phyloP scores from a whole-genome alignment of 2,329 filamentous ascomycete species.

The Penicillium sp. region DNA sequence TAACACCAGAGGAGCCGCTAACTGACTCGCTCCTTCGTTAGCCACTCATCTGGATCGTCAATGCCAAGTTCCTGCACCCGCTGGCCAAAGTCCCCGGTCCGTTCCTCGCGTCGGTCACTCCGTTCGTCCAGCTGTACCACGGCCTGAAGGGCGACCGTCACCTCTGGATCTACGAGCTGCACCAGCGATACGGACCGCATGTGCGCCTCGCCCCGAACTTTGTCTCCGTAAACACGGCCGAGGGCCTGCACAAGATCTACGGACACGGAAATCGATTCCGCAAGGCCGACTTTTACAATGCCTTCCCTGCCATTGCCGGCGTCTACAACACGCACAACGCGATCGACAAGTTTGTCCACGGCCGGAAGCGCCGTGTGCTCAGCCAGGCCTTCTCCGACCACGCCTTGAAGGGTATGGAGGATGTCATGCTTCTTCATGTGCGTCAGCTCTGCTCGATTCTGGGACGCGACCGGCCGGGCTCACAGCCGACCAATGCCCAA shows the following conservation, averaged over 20 bases:
- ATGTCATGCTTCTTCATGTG: slow-evolving; percentile 68
- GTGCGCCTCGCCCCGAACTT: slow-evolving; percentile 82
- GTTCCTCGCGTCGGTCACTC: slow-evolving; percentile 36
- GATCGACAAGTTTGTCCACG: slow-evolving; percentile 71
- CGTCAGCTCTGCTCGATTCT: slow-evolving; percentile 63
- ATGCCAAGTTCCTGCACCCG: slow-evolving; percentile 44
- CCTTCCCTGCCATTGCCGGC: slow-evolving; percentile 68
- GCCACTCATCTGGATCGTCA: slow-evolving; percentile 30
- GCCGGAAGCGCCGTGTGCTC: slow-evolving; percentile 72
- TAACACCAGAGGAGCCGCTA: background rate
- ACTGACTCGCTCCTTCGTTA: background rate
- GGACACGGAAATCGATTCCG: slow-evolving; percentile 46
- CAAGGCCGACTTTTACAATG: slow-evolving; percentile 75
- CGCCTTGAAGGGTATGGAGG: slow-evolving; percentile 71
- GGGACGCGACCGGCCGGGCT: slow-evolving; percentile 25
- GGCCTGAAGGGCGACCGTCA: slow-evolving; percentile 77
- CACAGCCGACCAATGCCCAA: slow-evolving; percentile 22
- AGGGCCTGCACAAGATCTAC: slow-evolving; percentile 55
- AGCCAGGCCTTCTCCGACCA: slow-evolving; percentile 73
- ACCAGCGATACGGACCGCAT: slow-evolving; percentile 69
- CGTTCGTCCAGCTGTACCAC: slow-evolving; percentile 70
- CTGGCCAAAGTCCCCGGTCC: slow-evolving; percentile 39
- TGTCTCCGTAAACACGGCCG: slow-evolving; percentile 75
- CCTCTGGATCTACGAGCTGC: slow-evolving; percentile 72
- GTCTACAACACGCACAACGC: slow-evolving; percentile 74